phyloP scores from a whole-genome alignment of 768 basidiomycete species.

The Suillus hirtellus region DNA sequence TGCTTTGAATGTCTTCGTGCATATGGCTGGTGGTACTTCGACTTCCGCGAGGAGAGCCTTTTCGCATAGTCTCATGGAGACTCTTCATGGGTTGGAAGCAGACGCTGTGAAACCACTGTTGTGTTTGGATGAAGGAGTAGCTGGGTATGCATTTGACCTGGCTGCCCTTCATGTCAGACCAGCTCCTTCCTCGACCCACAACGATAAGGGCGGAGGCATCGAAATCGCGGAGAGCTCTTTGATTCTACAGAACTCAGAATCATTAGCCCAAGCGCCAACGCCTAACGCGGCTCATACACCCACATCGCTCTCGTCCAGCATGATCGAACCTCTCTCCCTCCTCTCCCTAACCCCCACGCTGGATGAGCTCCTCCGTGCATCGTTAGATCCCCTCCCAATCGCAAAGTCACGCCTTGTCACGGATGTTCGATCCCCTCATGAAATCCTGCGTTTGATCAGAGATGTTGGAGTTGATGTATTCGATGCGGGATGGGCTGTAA shows the following conservation, averaged over 20 bases:
- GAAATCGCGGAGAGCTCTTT: conserved; percentile 14
- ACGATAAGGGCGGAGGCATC: background rate
- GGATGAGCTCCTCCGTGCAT: conserved; percentile 52
- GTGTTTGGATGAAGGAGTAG: conserved; percentile 65
- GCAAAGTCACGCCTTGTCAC: conserved; percentile 67
- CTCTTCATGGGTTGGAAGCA: conserved; percentile 54
- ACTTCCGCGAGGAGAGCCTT: conserved; percentile 64
- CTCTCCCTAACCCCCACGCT: conserved; percentile 24
- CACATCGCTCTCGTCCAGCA: conserved; percentile 6
- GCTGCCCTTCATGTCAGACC: conserved; percentile 40
- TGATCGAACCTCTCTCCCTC: background rate
- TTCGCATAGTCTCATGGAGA: conserved; percentile 55
- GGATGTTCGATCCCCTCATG: conserved; percentile 63
- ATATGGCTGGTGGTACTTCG: conserved; percentile 65
- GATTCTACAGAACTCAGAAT: conserved; percentile 19
- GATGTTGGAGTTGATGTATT: conserved; percentile 75
- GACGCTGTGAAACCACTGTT: conserved; percentile 50
- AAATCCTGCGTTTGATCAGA: conserved; percentile 64
- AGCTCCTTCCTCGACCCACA: conserved; percentile 9
- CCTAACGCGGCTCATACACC: conserved; percentile 7
- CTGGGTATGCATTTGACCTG: conserved; percentile 74
- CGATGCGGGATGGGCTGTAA: conserved; percentile 71
- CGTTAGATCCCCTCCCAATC: conserved; percentile 52
- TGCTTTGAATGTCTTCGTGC: conserved; percentile 57
- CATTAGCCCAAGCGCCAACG: conserved; percentile 12